phyloP scores from a whole-genome alignment of 208 protist genomes.

The Crithidia brevicula region DNA sequence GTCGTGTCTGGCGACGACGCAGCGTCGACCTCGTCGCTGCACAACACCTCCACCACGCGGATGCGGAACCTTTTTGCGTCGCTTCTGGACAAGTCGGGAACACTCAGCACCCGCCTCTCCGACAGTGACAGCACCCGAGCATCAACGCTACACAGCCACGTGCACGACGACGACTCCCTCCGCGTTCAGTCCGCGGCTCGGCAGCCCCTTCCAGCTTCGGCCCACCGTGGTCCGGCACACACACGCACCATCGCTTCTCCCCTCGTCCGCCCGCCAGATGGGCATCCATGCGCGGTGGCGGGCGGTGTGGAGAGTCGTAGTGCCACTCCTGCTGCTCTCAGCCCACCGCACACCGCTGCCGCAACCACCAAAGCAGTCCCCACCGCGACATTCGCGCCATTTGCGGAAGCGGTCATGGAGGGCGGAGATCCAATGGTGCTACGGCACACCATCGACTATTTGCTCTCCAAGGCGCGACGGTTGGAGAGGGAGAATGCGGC shows the following conservation, averaged over 20 bases:
- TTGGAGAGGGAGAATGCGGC: slow-evolving; percentile 28
- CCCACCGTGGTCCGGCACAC: no score
- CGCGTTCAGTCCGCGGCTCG: no score
- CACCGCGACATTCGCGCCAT: slow-evolving; percentile 3
- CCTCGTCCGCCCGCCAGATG: background rate
- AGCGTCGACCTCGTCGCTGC: background rate
- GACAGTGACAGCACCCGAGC: background rate
- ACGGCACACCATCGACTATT: slow-evolving; percentile 31
- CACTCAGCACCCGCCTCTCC: background rate
- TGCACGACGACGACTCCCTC: no score
- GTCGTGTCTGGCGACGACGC: background rate
- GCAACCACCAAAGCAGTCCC: no score
- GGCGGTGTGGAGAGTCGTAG: slow-evolving; percentile 8
- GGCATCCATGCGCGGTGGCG: background rate
- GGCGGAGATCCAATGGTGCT: slow-evolving; percentile 33
- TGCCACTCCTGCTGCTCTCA: background rate
- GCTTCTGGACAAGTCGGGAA: slow-evolving; percentile 8
- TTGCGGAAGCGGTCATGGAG: slow-evolving; percentile 12
- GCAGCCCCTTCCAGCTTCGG: no score
- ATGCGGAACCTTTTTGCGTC: slow-evolving; percentile 22
- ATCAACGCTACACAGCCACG: background rate
- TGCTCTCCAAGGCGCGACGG: slow-evolving; percentile 28
- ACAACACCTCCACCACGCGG: background rate
- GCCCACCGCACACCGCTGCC: background rate
- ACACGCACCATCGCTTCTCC: background rate